Conservation (phyloP, 1,139 yeast species). For the Blastobotrys aristatus region DNA sequence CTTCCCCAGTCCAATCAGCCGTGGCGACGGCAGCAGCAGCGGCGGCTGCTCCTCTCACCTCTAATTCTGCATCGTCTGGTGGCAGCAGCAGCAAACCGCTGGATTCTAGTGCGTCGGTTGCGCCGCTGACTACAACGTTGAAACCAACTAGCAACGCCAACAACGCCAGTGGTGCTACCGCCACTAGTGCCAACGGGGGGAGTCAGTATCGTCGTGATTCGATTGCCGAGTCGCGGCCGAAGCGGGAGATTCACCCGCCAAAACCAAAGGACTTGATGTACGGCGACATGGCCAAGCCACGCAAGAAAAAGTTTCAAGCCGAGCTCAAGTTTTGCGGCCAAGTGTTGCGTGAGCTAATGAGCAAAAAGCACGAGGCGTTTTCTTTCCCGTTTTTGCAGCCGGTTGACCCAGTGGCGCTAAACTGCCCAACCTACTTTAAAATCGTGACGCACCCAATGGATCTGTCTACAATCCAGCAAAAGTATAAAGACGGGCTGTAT, state of each 20-base stretch:
- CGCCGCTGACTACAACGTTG: background rate
- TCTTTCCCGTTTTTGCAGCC: constrained; percentile 91
- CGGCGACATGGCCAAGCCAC: constrained; percentile 62
- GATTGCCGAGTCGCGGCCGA: constrained; percentile 69
- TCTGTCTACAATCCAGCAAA: constrained; percentile 74
- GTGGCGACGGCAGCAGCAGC: constrained; percentile 21
- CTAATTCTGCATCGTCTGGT: background rate
- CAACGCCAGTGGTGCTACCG: constrained; percentile 20
- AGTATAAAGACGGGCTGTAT: constrained; percentile 79
- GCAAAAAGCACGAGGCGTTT: constrained; percentile 77
- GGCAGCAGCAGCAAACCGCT: constrained; percentile 14
- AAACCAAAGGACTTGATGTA: constrained; percentile 90
- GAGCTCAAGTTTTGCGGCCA: constrained; percentile 84
- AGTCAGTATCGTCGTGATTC: constrained; percentile 61
- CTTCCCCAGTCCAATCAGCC: constrained; percentile 24
- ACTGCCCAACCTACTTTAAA: constrained; percentile 84
- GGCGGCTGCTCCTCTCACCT: background rate
- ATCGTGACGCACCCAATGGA: constrained; percentile 94
- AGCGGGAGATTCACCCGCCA: constrained; percentile 95
- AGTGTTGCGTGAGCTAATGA: constrained; percentile 71
- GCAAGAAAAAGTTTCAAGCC: constrained; percentile 86
- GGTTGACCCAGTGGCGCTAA: constrained; percentile 91
- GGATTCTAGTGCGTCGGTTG: no score
- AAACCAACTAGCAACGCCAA: constrained; percentile 25
- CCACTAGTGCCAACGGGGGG: constrained; percentile 39